Evolutionary conservation across 2,329 filamentous ascomycete species (phyloP).

Genomic region (Fusarium temperatum): DNA sequence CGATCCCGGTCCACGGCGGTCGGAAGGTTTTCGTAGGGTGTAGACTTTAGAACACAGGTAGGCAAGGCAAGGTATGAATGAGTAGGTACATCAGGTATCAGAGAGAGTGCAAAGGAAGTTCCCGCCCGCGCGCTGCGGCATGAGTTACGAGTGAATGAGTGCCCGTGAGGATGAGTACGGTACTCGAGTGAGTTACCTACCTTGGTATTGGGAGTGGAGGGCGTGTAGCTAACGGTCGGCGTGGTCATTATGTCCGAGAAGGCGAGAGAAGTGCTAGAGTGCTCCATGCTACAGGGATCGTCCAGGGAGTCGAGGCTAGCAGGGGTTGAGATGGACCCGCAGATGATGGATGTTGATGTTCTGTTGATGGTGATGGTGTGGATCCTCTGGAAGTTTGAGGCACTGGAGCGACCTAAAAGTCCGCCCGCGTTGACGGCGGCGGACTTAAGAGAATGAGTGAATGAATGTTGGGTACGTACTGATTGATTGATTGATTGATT

Average conservation of each 20-base stretch:
- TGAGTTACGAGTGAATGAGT: not conserved
- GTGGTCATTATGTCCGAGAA: slow-evolving; percentile 54
- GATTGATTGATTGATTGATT: not conserved
- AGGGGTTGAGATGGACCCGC: slow-evolving; percentile 10
- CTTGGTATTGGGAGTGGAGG: slow-evolving; percentile 1
- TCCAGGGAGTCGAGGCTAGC: slow-evolving; percentile 18
- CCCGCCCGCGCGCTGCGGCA: slow-evolving; percentile 20
- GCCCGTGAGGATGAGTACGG: not conserved
- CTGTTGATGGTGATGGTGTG: slow-evolving; percentile 35
- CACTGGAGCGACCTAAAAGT: slow-evolving; percentile 29
- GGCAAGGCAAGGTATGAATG: not conserved
- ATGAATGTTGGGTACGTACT: not conserved
- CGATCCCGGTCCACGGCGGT: slow-evolving; percentile 28
- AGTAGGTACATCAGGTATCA: not conserved
- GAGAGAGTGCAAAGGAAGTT: slow-evolving; percentile 21
- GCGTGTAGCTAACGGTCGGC: slow-evolving; percentile 45
- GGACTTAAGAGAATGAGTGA: slow-evolving; percentile 20
- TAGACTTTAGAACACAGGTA: not conserved
- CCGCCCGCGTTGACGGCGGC: slow-evolving; percentile 24
- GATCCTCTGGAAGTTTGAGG: slow-evolving; percentile 12
- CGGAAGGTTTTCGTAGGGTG: slow-evolving; percentile 40
- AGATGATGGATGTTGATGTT: slow-evolving; percentile 18
- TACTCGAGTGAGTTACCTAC: not conserved
- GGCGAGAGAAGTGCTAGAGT: slow-evolving; percentile 35
- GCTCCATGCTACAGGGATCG: slow-evolving; percentile 25